Evolutionary conservation across 2,329 filamentous ascomycete species (phyloP).

Genomic region (Catunica adiposa): DNA sequence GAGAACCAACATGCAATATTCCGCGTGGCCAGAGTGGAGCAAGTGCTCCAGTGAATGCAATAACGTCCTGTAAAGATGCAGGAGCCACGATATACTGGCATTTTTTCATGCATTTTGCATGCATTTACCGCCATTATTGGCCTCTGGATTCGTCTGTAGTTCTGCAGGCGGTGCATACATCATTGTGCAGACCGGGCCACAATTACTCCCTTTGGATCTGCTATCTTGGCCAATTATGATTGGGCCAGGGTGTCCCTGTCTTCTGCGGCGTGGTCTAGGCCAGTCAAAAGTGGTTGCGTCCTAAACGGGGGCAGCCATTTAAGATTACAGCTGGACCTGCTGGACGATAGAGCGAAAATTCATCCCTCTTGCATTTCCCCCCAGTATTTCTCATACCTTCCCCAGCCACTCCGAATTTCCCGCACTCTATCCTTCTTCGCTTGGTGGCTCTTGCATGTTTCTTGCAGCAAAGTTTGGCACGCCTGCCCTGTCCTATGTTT

Average conservation of each 20-base stretch:
- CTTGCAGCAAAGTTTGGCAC: too few species aligned
- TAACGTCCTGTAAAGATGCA: background rate
- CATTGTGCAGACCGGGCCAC: background rate
- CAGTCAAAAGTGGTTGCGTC: background rate
- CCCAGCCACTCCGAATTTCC: slow-evolving; percentile 11
- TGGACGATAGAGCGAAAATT: background rate
- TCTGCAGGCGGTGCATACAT: background rate
- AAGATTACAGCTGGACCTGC: background rate
- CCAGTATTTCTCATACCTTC: background rate
- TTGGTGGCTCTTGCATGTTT: background rate
- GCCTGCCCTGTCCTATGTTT: too few species aligned
- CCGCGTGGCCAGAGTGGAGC: background rate
- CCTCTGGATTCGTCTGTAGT: background rate
- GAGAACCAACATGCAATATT: background rate
- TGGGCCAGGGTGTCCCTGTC: background rate
- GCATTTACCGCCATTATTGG: background rate
- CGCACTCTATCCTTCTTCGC: background rate
- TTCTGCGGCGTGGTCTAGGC: background rate
- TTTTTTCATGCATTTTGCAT: background rate
- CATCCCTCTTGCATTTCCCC: background rate
- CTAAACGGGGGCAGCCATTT: background rate
- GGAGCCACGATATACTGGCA: background rate
- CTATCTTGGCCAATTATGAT: background rate
- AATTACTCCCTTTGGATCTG: background rate
- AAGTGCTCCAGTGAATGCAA: background rate